A percentile compares a stretch with the other conserved stretches of the same genome.
These are phyloP conservation scores for Cadophora gregata DNA, from an alignment of 2,329 filamentous ascomycete species.

Conservation along the genomic window DNA sequence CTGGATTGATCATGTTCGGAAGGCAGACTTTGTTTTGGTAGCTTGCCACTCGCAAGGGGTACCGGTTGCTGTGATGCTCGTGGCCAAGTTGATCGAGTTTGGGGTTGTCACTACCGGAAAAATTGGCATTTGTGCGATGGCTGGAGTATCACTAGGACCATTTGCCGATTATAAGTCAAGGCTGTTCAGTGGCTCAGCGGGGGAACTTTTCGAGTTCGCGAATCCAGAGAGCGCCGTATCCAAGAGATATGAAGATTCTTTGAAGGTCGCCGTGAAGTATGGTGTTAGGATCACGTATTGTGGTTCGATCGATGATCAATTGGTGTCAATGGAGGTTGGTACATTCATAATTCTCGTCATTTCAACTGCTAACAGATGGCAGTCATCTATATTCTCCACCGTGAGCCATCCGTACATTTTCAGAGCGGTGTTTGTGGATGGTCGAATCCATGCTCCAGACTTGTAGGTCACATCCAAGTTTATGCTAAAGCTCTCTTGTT, in stretches of 20 bases:
- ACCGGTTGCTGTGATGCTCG: conserved; percentile 88
- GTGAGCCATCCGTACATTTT: conserved; percentile 92
- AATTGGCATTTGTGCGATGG: conserved; percentile 85
- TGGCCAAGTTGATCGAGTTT: conserved; percentile 90
- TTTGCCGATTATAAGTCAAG: conserved; percentile 92
- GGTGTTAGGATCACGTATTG: conserved; percentile 86
- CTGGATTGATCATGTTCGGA: conserved; percentile 89
- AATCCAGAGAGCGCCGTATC: conserved; percentile 82
- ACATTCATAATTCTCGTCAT: background rate
- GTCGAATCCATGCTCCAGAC: conserved; percentile 87
- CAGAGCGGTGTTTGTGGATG: conserved; percentile 94
- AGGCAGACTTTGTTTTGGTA: conserved; percentile 88
- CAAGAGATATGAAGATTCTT: conserved; percentile 76
- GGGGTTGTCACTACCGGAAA: conserved; percentile 79
- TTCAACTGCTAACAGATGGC: conserved; percentile 27
- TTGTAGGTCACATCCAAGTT: conserved; percentile 60
- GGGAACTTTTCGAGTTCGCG: conserved; percentile 93
- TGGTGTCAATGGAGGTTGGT: conserved; percentile 84
- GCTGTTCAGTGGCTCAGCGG: conserved; percentile 88
- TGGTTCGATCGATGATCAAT: conserved; percentile 95
- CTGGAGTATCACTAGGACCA: conserved; percentile 90
- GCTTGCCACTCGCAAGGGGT: conserved; percentile 96
- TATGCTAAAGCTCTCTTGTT: background rate
- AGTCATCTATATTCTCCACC: conserved; percentile 85
- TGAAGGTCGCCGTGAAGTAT: conserved; percentile 76